phyloP scores from a whole-genome alignment of 208 protist species.

The Phytomonas sp. region DNA sequence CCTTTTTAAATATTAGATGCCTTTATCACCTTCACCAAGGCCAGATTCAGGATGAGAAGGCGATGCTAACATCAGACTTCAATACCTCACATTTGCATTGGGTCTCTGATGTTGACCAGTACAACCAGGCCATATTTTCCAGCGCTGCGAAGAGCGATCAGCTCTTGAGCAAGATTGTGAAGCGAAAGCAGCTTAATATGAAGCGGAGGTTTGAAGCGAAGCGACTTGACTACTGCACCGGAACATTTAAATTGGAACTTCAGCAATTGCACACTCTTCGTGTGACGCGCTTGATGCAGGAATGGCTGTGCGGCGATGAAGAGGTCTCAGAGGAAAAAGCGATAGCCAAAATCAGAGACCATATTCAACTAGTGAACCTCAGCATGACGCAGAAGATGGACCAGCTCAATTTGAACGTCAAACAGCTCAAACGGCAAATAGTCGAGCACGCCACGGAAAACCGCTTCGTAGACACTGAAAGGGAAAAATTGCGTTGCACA shows the following conservation, averaged over 20 bases:
- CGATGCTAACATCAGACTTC: conserved; percentile 77
- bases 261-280: conserved; percentile 89
- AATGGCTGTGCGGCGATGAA: conserved; percentile 80
- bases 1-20: conserved; percentile 53
- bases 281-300: conserved; percentile 93
- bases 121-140: conserved; percentile 77
- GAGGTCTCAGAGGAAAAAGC: conserved; percentile 50
- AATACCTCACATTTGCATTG: conserved; percentile 64
- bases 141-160: conserved; percentile 68
- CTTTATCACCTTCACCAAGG: conserved; percentile 83
- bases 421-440: conserved; percentile 55
- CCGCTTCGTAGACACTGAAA: conserved; percentile 29
- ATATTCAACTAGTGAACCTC: conserved; percentile 58
- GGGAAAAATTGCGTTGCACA: conserved; percentile 27
- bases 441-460: conserved; percentile 75
- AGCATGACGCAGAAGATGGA: conserved; percentile 74
- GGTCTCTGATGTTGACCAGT: conserved; percentile 43
- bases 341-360: conserved; percentile 55
- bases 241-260: conserved; percentile 81
- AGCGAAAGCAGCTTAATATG: conserved; percentile 77
- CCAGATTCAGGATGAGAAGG: conserved; percentile 90
- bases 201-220: conserved; percentile 27
- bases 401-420: conserved; percentile 46
- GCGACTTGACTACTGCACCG: conserved; percentile 62
- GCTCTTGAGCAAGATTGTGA: conserved; percentile 68